A percentile compares a stretch with the other conserved stretches of the same genome.
Conservation (phyloP, 805 yeast genomes). For the Vanderwaltozyma yarrowii region DNA sequence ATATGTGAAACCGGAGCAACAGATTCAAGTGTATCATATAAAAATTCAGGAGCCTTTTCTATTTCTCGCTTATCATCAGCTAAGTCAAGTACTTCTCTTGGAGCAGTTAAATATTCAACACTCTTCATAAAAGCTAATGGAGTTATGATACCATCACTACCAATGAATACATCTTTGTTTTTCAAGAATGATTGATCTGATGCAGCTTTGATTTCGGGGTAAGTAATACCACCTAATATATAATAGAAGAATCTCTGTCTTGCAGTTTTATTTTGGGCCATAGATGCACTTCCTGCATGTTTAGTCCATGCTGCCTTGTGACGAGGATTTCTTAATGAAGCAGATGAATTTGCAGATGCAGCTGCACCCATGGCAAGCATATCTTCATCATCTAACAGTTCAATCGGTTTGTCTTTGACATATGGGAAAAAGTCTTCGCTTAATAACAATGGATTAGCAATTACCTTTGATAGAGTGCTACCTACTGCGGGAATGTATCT, state of each 20-base stretch:
- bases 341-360: slow-evolving; percentile 28
- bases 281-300: slow-evolving; percentile 19
- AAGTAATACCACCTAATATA: slow-evolving; percentile 83
- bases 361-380: slow-evolving; percentile 24
- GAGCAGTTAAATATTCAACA: slow-evolving; percentile 29
- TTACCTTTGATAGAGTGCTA: slow-evolving; percentile 42
- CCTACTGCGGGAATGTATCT: slow-evolving; percentile 65
- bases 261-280: slow-evolving; percentile 25
- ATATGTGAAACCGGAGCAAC: slow-evolving; percentile 20
- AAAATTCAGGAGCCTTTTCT: slow-evolving; percentile 35
- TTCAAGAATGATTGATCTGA: slow-evolving; percentile 54
- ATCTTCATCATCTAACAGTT: slow-evolving; percentile 30
- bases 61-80: slow-evolving; percentile 27
- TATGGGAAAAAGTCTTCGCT: slow-evolving; percentile 60
- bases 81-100: slow-evolving; percentile 35
- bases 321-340: slow-evolving; percentile 57
- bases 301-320: slow-evolving; percentile 74
- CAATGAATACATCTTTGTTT: slow-evolving; percentile 68
- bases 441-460: slow-evolving; percentile 37
- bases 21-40: slow-evolving; percentile 23
- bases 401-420: slow-evolving; percentile 62
- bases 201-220: slow-evolving; percentile 67
- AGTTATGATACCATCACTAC: slow-evolving; percentile 64
- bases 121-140: slow-evolving; percentile 36
- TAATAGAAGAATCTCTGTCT: slow-evolving; percentile 70